phyloP scores from a whole-genome alignment of 192 early-diverging fungal genomes.

The Backusella sp. region DNA sequence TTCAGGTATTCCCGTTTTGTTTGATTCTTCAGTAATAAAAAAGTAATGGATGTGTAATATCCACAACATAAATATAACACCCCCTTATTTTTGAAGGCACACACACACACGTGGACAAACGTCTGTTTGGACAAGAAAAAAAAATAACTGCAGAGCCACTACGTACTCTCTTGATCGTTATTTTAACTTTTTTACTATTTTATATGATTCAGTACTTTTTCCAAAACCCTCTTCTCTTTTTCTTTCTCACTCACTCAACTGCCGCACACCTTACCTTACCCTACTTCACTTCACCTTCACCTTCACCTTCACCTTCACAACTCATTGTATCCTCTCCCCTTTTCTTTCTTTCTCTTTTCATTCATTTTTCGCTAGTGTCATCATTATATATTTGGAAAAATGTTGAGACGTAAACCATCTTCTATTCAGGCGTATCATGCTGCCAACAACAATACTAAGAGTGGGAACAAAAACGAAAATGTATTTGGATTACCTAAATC shows the following conservation, averaged over 20 bases:
- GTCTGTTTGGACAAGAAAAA: conserved; percentile 2
- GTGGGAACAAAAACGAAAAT: not conserved
- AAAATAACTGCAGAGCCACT: not conserved
- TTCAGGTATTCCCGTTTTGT: not conserved
- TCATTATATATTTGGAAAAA: not conserved
- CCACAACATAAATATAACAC: not conserved
- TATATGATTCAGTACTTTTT: not conserved
- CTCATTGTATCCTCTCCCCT: not conserved
- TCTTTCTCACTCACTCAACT: conserved; percentile 10
- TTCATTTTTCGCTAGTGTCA: not conserved
- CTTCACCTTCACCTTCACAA: not conserved
- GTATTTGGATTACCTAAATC: not conserved
- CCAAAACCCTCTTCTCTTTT: not conserved
- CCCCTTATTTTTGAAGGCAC: not conserved
- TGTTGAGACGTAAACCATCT: conserved; percentile 19
- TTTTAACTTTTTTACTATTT: conserved; percentile 14
- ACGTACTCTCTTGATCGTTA: not conserved
- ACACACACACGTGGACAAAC: conserved; percentile 12
- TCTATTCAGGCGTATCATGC: conserved; percentile 7
- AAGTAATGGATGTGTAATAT: not conserved
- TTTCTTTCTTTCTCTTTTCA: not conserved
- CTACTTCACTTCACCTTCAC: not conserved
- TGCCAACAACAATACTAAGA: not conserved
- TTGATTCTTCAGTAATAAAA: not conserved
- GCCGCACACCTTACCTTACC: not conserved